Base-by-base conservation (phyloP, 768 basidiomycete genomes). In the Boletus pseudo-olivaceus region DNA sequence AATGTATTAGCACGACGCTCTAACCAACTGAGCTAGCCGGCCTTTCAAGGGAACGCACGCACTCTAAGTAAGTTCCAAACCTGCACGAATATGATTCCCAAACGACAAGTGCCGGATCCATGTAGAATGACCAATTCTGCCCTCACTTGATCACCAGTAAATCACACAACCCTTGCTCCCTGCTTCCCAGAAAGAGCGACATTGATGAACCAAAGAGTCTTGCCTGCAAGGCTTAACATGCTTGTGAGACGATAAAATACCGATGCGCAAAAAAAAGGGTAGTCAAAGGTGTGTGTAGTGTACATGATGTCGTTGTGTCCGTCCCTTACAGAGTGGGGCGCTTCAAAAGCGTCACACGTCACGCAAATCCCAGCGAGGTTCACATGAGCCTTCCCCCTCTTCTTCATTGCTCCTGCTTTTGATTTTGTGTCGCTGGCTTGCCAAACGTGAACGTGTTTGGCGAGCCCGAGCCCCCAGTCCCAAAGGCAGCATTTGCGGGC, bases 1-100 rank as follows among this genome's bases (percentile, higher is more conserved):
- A 17, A 17, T 32, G 60, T 69, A 71, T 65, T 88, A 88, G 86
- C 83, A 86, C 86, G 82, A 88, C 86, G 87, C 87, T 88, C 88
- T 88, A 88, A 89, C 87, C 88, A 88, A 76, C 88, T 90, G 87
- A 90, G 88, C 87, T 88, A 89, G 84, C 82, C 87, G 85, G 87
- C 87, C 86, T 9, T 9, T 6, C 8, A 7, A 11, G 7, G 7
- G 11, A 34, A n/a, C n/a, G n/a, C n/a, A n/a, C n/a, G n/a, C n/a
- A n/a, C n/a, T n/a, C n/a, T n/a, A n/a, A n/a, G n/a, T n/a, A n/a
- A n/a, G n/a, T n/a, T n/a, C n/a, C n/a, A n/a, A n/a, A 15, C 33
- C 15, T 14, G 33, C 33, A 37, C 17, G 35, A n/a, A 35, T 35
- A 15, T 34, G 32, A 12, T 23, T 23, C 23, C 23, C 23, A 4